Conservation (phyloP, 805 yeast genomes). For the Scheffersomyces lignosus region DNA sequence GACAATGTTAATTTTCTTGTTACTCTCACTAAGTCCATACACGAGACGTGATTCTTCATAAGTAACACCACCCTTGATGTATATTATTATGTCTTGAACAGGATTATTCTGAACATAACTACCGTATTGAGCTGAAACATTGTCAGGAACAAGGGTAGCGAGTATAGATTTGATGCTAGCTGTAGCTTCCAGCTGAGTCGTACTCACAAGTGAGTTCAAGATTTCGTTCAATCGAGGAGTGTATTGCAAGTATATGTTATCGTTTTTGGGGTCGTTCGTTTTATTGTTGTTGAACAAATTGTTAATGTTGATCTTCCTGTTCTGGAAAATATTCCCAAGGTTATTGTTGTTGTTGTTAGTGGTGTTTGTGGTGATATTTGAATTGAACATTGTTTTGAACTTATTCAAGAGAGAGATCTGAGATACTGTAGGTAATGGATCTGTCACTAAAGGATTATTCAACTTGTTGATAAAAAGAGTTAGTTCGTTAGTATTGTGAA, state of each 20-base stretch:
- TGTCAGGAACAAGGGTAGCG: constrained; percentile 42
- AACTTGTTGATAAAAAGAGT: constrained; percentile 24
- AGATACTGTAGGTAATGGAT: constrained; percentile 32
- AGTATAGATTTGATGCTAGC: constrained; percentile 10
- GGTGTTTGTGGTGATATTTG: constrained; percentile 9
- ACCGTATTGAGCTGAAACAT: constrained; percentile 28
- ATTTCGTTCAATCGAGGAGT: constrained; percentile 64
- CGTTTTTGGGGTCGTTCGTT: constrained; percentile 34
- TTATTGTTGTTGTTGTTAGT: constrained; percentile 13
- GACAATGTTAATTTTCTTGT: constrained; percentile 60
- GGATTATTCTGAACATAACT: constrained; percentile 23
- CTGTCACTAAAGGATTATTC: constrained; percentile 27
- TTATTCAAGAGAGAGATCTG: constrained; percentile 32
- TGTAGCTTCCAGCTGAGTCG: constrained; percentile 8
- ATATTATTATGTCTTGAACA: constrained; percentile 68
- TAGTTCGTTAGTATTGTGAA: constrained; percentile 44
- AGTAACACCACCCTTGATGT: constrained; percentile 85
- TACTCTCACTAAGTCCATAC: constrained; percentile 62
- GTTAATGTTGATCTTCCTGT: constrained; percentile 30
- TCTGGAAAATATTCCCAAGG: constrained; percentile 31
- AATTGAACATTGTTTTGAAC: constrained; percentile 25
- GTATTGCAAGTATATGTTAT: constrained; percentile 89
- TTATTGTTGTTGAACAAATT: constrained; percentile 29
- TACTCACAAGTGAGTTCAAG: constrained; percentile 21
- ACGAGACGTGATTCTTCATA: constrained; percentile 88